Evolutionary conservation across 495 filamentous ascomycete species (phyloP).

Genomic region (Aspergillus sclerotiicarbonarius): DNA sequence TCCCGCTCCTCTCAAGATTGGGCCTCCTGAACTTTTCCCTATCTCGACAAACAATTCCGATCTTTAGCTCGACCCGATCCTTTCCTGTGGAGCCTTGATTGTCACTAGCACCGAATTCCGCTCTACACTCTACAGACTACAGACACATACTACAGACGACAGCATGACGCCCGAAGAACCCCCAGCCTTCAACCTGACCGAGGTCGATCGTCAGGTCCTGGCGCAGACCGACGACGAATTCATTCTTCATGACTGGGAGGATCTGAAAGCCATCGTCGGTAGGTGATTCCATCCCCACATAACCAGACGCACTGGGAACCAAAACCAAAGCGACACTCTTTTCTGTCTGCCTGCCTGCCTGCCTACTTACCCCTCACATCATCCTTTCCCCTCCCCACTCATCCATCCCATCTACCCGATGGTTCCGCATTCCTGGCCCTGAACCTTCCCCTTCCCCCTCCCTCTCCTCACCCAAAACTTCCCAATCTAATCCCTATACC

Average conservation of each 20-base stretch:
- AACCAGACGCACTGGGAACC: too few relatives aligned
- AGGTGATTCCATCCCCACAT: constrained; percentile 13
- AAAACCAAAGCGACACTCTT: too few relatives aligned
- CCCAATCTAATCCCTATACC: constrained; percentile 1
- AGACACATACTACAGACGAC: constrained; percentile 1
- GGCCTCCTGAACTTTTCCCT: constrained; percentile 8
- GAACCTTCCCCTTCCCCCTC: constrained; percentile 12
- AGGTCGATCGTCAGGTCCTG: constrained; percentile 62
- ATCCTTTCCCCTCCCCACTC: too few relatives aligned
- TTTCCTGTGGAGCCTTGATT: not conserved
- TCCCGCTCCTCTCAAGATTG: constrained; percentile 1
- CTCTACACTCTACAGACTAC: not conserved
- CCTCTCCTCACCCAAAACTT: not conserved
- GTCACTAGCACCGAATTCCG: not conserved
- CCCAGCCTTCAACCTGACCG: constrained; percentile 61
- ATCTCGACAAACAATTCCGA: constrained; percentile 18
- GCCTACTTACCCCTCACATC: too few relatives aligned
- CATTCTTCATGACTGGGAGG: constrained; percentile 63
- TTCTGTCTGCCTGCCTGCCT: too few relatives aligned
- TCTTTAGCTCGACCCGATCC: not conserved
- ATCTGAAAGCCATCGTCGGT: constrained; percentile 67
- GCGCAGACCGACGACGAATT: constrained; percentile 71
- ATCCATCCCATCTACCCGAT: constrained; percentile 6
- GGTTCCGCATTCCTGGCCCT: constrained; percentile 10
- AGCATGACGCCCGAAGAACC: constrained; percentile 15